A percentile compares a stretch with the other conserved stretches of the same genome.
phyloP scores from a whole-genome alignment of 1,284 basidiomycete genomes.

The Rhodotorula sp. region DNA sequence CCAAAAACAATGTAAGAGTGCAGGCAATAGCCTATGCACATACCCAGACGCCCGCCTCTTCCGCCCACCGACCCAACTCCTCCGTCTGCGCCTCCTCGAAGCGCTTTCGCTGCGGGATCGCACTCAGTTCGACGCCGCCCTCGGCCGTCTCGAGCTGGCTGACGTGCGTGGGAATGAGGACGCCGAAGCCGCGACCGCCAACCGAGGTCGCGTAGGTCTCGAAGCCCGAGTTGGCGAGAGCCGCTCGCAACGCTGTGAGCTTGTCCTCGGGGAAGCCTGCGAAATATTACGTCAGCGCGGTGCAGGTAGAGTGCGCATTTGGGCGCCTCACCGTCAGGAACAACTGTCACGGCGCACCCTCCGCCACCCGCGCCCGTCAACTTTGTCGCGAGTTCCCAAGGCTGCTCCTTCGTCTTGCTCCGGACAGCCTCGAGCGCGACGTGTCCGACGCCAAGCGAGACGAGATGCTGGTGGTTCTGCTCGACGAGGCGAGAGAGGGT shows the following conservation, averaged over 20 bases:
- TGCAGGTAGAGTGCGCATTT: not conserved
- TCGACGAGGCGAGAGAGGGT: slow-evolving; percentile 61
- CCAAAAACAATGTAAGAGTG: too few species aligned
- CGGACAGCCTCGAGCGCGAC: slow-evolving; percentile 80
- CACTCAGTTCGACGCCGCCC: slow-evolving; percentile 27
- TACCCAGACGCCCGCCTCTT: slow-evolving; percentile 61
- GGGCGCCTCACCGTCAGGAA: slow-evolving; percentile 68
- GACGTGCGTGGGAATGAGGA: slow-evolving; percentile 56
- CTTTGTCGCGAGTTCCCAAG: slow-evolving; percentile 83
- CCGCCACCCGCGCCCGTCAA: slow-evolving; percentile 98
- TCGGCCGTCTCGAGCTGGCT: slow-evolving; percentile 22
- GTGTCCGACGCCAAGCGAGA: slow-evolving; percentile 89
- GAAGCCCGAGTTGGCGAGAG: slow-evolving; percentile 66
- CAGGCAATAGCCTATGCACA: not conserved
- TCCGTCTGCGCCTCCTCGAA: slow-evolving; percentile 56
- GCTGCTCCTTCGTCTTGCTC: slow-evolving; percentile 61
- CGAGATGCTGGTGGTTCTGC: slow-evolving; percentile 85
- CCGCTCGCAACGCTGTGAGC: slow-evolving; percentile 60
- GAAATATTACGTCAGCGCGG: not conserved
- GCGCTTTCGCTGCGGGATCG: slow-evolving; percentile 33
- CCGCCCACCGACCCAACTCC: slow-evolving; percentile 61
- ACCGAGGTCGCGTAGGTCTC: slow-evolving; percentile 86
- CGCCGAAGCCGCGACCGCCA: slow-evolving; percentile 86
- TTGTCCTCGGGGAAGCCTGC: slow-evolving; percentile 63
- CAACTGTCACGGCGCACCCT: slow-evolving; percentile 91